Base-by-base conservation (phyloP, 306 rosid genomes). In the Canavalia ensiformis region DNA sequence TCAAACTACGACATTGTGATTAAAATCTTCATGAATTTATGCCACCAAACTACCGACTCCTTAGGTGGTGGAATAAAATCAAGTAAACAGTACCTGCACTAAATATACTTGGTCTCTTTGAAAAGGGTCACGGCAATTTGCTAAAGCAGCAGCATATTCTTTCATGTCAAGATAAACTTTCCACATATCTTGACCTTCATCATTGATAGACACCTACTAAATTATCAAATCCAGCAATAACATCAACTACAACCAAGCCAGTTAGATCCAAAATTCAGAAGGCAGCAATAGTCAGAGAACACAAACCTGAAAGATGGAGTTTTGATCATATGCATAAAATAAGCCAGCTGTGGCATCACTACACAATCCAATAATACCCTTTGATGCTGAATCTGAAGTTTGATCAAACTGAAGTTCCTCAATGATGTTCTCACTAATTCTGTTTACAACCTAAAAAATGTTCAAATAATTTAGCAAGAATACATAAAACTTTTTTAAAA, bases 281-380 rank as follows among this genome's bases (percentile, higher is more conserved):
- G 77, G 62, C 18, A 73, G 41, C 76, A 78, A 29, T 11, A 68
- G 63, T 74, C 34, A 59, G 60, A 86, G 76, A 77, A 83, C 52
- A 79, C 77, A 87, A 83, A 93, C 99, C 98, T 95, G 99, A 88
- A 91, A 95, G 75, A 95, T 85, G 74, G 98, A 95, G 88, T 90
- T 91, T 76, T 93, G 96, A 84, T 95, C 97, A 84, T 89, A 95
- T 4, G 99, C 98, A 85, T 95, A 95, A 88, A 95, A 95, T 70
- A 95, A 77, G 63, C 99, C 99, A 85, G 99, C 98, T 1, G 95
- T 93, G 78, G 99, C 97, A 87, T 93, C 99, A 87, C 99, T 95
- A 74, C 98, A 93, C 83, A 95, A 83, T 58, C 99, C 99, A 84
- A 93, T 91, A 82, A 93, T 90, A 76, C 99, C 99, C 86, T 77